phyloP scores from a whole-genome alignment of 2,329 filamentous ascomycete genomes.

The Berkeleyomyces rouxiae region DNA sequence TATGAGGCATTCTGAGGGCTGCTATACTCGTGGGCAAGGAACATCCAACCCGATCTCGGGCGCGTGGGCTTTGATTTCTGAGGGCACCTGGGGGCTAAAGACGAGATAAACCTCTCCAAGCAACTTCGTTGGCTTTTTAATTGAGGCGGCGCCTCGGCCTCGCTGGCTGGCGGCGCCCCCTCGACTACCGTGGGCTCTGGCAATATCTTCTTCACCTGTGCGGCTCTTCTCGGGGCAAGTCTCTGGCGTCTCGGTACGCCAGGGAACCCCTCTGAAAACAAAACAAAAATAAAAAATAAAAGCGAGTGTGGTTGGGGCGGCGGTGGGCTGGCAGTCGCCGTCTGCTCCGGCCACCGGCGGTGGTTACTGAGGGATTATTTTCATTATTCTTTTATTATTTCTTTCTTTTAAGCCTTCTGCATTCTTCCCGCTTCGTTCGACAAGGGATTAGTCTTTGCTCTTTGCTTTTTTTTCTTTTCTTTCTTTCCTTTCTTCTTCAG shows the following conservation, averaged over 20 bases:
- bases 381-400: background rate
- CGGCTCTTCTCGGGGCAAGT: background rate
- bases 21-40: slow-evolving; percentile 15
- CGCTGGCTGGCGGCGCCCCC: no score
- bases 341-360: background rate
- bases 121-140: slow-evolving; percentile 13
- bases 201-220: background rate
- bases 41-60: slow-evolving; percentile 9
- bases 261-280: background rate
- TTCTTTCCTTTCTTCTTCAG: background rate
- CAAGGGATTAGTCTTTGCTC: background rate
- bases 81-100: slow-evolving; percentile 14
- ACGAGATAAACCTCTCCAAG: slow-evolving; percentile 14
- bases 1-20: slow-evolving; percentile 14
- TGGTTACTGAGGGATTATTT: slow-evolving; percentile 4
- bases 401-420: background rate
- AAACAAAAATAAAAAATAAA: slow-evolving; percentile 1
- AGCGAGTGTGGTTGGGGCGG: background rate
- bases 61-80: slow-evolving; percentile 13
- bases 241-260: background rate
- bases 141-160: background rate
- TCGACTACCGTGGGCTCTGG: slow-evolving; percentile 6
- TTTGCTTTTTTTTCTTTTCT: background rate
- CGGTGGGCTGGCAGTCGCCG: background rate
- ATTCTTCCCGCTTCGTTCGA: background rate